phyloP scores from a whole-genome alignment of 345 rosid genomes.

The Triadica sebifera region DNA sequence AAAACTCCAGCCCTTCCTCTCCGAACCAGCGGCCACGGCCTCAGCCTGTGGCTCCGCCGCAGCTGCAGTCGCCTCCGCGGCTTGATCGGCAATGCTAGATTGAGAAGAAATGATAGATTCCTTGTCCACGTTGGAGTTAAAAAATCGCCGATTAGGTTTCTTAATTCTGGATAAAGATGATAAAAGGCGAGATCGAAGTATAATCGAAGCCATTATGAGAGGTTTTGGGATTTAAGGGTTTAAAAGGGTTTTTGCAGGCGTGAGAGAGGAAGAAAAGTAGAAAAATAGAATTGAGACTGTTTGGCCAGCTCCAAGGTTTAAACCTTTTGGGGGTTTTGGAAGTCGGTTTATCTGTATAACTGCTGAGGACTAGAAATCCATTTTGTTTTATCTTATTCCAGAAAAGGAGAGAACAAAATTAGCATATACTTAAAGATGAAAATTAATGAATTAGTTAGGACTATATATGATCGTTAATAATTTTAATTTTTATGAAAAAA shows the following conservation, averaged over 20 bases:
- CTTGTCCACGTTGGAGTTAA: conserved; percentile 42
- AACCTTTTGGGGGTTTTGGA: conserved; percentile 29
- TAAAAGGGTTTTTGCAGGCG: conserved; percentile 32
- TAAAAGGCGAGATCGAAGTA: conserved; percentile 52
- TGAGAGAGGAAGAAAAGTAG: no score
- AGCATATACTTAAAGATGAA: no score
- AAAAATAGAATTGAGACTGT: neutral
- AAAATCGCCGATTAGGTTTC: conserved; percentile 24
- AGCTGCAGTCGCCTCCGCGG: conserved; percentile 36
- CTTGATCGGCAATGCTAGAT: conserved; percentile 42
- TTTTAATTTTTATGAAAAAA: no score
- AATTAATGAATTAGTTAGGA: no score
- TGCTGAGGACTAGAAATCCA: no score
- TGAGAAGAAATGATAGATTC: conserved; percentile 46
- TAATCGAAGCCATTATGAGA: conserved; percentile 43
- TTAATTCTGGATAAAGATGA: conserved; percentile 23
- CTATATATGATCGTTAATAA: no score
- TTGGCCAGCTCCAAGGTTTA: neutral
- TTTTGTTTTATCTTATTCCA: no score
- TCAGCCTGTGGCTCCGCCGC: conserved; percentile 8
- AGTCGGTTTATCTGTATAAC: conserved; percentile 11
- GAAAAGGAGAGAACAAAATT: no score
- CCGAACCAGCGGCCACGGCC: conserved; percentile 8
- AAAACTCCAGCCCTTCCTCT: conserved; percentile 47
- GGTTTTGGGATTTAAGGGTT: conserved; percentile 5